phyloP scores from a whole-genome alignment of 2,329 filamentous ascomycete species.

The Aspergillus luchuensis region DNA sequence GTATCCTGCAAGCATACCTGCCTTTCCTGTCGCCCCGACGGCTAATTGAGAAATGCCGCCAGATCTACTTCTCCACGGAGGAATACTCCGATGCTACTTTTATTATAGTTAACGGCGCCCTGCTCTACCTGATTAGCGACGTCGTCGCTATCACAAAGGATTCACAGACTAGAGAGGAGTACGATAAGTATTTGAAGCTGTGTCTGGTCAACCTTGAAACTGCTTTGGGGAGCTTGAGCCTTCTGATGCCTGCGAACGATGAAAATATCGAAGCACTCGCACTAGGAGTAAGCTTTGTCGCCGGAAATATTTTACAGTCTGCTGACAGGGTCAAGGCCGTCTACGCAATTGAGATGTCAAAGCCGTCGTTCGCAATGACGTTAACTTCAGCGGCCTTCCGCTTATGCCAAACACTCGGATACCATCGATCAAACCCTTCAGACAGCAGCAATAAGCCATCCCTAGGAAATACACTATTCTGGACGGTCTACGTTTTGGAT shows the following conservation, averaged over 20 bases:
- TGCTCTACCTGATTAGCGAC: slow-evolving; percentile 44
- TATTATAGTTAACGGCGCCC: slow-evolving; percentile 41
- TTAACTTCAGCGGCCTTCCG: slow-evolving; percentile 61
- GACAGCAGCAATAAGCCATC: slow-evolving; percentile 25
- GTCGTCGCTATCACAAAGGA: slow-evolving; percentile 25
- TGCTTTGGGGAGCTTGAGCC: slow-evolving; percentile 51
- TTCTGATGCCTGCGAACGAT: slow-evolving; percentile 58
- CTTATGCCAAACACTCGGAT: slow-evolving; percentile 64
- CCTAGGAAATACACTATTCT: slow-evolving; percentile 53
- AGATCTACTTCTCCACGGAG: slow-evolving; percentile 47
- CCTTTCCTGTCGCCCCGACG: slow-evolving; percentile 37
- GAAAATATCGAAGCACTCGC: slow-evolving; percentile 62
- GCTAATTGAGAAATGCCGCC: slow-evolving; percentile 44
- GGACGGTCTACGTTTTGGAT: slow-evolving; percentile 62
- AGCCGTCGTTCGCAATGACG: slow-evolving; percentile 66
- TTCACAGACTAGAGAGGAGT: slow-evolving; percentile 26
- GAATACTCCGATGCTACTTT: slow-evolving; percentile 45
- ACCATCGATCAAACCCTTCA: slow-evolving; percentile 48
- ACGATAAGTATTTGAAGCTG: slow-evolving; percentile 32
- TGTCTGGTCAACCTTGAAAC: slow-evolving; percentile 51
- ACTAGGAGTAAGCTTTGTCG: slow-evolving; percentile 53
- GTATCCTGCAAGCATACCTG: slow-evolving; percentile 30
- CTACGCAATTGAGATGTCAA: slow-evolving; percentile 64
- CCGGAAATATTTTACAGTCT: neutral
- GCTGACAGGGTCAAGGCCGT: slow-evolving; percentile 49